Evolutionary conservation across 2,329 filamentous ascomycete genomes (phyloP), one percentile per base, ranked within the genome.

Genomic region (Tympanopsis confertula): DNA sequence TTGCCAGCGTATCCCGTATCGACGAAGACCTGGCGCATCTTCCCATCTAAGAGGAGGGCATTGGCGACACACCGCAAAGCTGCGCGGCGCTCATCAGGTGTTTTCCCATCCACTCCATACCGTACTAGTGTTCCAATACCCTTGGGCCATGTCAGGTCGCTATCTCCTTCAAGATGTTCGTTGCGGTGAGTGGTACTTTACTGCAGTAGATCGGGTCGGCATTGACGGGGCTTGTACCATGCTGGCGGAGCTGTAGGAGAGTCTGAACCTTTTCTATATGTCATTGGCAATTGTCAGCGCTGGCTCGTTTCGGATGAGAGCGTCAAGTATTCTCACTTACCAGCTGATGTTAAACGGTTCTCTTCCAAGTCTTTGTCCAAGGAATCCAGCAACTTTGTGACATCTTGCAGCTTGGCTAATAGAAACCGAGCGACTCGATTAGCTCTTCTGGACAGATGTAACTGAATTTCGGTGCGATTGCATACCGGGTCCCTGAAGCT

Each of bases 11-110:
- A 33, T 13, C 30, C 30, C 10, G 30, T 33, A 15, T 33, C 30
- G 7, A 33, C 30, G 17, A 33, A 33, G 15, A 33, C 15, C 15
- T 33, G 30, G 17, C 30, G 30, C 30, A 33, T 33, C 7, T 33
- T 33, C 30, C 7, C 10, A 18, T 33, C 15, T 18, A 33, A 18
- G 7, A 33, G 15, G 15, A 33, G 30, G 15, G 30, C 30, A 18
- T 33, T 33, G 7, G 30, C 30, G 30, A 33, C 30, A 18, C 30
- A 33, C 10, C 30, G 30, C 30, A 33, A 18, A 13, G 30, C 30
- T 7, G 30, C 7, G 10, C 30, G 30, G 15, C 30, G 30, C 7
- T 12, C 30, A 33, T 33, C 30, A 7, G 30, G 10, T 7, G 30
- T 33, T 18, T 33, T 15, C 15, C 30, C 30, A 7, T 33, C 30